A percentile compares a stretch with the other conserved stretches of the same genome.
Conservation (phyloP, 768 basidiomycete species). For the Pisolithus sp. region DNA sequence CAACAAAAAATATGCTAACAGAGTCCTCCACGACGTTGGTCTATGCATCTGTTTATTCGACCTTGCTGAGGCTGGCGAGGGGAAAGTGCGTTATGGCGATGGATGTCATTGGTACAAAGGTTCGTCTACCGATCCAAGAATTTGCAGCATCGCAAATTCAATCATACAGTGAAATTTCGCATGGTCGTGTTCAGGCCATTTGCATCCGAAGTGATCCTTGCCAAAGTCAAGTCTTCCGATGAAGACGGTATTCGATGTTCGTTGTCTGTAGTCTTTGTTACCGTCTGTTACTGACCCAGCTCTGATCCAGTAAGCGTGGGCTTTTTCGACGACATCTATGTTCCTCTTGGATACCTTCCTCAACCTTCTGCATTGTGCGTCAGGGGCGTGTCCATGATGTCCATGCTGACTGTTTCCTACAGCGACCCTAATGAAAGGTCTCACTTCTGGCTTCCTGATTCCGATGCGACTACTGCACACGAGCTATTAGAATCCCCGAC, state of each 20-base stretch:
- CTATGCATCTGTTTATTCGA: conserved; percentile 90
- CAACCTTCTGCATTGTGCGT: conserved; percentile 74
- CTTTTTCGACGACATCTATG: conserved; percentile 93
- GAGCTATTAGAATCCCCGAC: conserved; percentile 67
- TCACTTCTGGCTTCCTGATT: conserved; percentile 75
- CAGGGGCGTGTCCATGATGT: not conserved
- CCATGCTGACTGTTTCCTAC: not conserved
- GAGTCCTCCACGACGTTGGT: conserved; percentile 84
- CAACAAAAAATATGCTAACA: conserved; percentile 95
- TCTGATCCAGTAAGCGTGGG: conserved; percentile 62
- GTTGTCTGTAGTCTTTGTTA: conserved; percentile 20
- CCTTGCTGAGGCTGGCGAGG: conserved; percentile 78
- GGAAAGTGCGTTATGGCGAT: conserved; percentile 91
- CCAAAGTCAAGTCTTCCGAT: conserved; percentile 82
- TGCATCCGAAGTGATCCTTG: conserved; percentile 81
- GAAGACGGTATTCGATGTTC: conserved; percentile 77
- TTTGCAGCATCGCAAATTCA: not conserved
- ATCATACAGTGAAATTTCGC: conserved; percentile 68
- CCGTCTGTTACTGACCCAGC: conserved; percentile 1
- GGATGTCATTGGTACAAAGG: conserved; percentile 94
- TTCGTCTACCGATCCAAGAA: conserved; percentile 27
- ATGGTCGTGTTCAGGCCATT: conserved; percentile 92
- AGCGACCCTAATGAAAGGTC: conserved; percentile 81
- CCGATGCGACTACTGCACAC: conserved; percentile 42
- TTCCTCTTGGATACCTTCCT: conserved; percentile 75